Evolutionary conservation across 2,329 filamentous ascomycete genomes (phyloP), one percentile per base, ranked within the genome.

Genomic region (Amesomyces nigricolor): DNA sequence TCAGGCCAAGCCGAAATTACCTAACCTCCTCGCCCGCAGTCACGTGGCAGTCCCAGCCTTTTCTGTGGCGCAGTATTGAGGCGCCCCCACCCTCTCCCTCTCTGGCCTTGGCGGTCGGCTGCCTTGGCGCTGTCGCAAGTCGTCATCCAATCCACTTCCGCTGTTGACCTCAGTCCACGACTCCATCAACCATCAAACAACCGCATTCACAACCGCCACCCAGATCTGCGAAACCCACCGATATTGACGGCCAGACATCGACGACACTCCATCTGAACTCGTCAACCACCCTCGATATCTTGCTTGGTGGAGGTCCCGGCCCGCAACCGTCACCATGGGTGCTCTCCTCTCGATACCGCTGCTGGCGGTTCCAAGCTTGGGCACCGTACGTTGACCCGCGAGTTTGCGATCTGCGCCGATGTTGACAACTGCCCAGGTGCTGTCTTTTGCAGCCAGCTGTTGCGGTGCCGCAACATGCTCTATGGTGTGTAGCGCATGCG

Each of bases 391-490:
- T 79, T 58, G 40, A 51, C 22, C 26, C 47, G 56, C 40, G 32
- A 17, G 7, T 40, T 32, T 14, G 8, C 14, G 9, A 19, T 26
- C 7, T 17, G 11, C 16, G 3, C 5, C 9, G 6, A 13, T 5
- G 26, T 53, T 58, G 49, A 62, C 49, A 51, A 16, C 29, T 60
- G 42, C 64, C 5, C 67, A 91, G 89, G 66, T 95, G 61, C 70
- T 89, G 63, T 90, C 88, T 43, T 85, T 91, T 64, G 87, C 78
- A 60, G 90, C 88, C 61, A 96, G 91, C 66, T 99, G 94, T 75
- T 99, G 94, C 71, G 94, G 94, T 68, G 94, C 94, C 29, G 91
- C 94, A 45, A 96, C 94, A 51, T 97, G 92, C 74, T 95, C 91
- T 64, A 92, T 94, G 70, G 87, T 97, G 47, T 97, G 91, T 75